Conservation (phyloP, 2,329 filamentous ascomycete genomes). For the Calonectria hawksworthii region DNA sequence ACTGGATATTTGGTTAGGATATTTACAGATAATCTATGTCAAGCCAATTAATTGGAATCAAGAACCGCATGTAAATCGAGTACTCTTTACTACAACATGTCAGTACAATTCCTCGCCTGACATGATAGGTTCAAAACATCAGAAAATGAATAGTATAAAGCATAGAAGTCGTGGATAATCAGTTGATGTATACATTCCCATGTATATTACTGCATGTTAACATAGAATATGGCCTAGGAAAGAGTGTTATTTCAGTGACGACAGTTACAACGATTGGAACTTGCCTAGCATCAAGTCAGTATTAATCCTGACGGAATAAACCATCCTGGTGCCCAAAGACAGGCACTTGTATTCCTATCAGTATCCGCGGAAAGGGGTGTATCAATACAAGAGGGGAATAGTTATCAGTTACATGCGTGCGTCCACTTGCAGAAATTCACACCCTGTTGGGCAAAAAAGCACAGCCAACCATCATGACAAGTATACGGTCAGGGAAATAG, state of each 20-base stretch:
- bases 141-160: neutral
- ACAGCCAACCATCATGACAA: neutral
- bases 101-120: neutral
- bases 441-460: neutral
- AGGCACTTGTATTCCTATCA: neutral
- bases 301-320: neutral
- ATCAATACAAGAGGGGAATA: neutral
- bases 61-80: neutral
- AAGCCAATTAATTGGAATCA: neutral
- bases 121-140: neutral
- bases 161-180: neutral
- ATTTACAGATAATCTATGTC: neutral
- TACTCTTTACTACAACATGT: neutral
- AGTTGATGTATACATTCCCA: too few species aligned
- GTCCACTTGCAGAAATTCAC: neutral
- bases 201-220: neutral
- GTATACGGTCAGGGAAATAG: neutral
- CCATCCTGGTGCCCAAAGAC: neutral
- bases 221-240: neutral
- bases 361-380: neutral
- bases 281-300: neutral
- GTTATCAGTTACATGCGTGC: neutral
- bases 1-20: neutral
- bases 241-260: neutral
- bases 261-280: neutral